Base-by-base conservation (phyloP, 176 grass and related monocot species). In the Secale cereale region DNA sequence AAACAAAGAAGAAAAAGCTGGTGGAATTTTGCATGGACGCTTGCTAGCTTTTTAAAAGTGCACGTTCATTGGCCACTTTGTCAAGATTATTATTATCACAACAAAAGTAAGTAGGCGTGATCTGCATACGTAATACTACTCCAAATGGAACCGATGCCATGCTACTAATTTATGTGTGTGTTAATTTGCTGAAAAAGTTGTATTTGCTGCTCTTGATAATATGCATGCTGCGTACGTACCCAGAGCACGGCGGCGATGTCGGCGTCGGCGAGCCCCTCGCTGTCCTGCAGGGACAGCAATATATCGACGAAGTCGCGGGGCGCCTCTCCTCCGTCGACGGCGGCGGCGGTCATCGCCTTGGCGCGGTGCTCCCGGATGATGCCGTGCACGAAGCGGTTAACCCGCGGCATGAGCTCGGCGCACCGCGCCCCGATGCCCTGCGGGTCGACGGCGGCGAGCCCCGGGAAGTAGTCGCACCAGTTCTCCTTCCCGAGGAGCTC, bases 401-500 rank as follows among this genome's bases (percentile, higher is more conserved):
- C 94, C 78, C 85, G 87, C 1, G 87, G 92, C 92, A 94, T 92
- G 83, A 97, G 94, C 13, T 90, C 48, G 6, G 88, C 72, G 83
- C 94, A 94, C n/a, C 94, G 84, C 3, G 86, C 86, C 1, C 86
- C 88, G 41, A 97, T 78, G 40, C 71, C 65, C 64, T 94, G 92
- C 14, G 90, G 76, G 87, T 97, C 94, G 33, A 97, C 17, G 12
- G 46, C 65, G 12, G 92, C 94, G 7, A 97, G 92, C 37, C 86
- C 82, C 22, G 92, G 90, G 59, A 97, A 94, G 86, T 97, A 89
- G 85, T 97, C 92, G 66, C 89, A 94, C 92, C 92, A 94, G 86
- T 97, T 97, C 78, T 87, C 88, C 94, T 80, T 88, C 1, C 90
- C 92, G 2, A 97, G 83, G 23, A 97, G 86, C 59, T 94, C 90